phyloP scores from a whole-genome alignment of 768 basidiomycete genomes.

The Lactarius quietus region DNA sequence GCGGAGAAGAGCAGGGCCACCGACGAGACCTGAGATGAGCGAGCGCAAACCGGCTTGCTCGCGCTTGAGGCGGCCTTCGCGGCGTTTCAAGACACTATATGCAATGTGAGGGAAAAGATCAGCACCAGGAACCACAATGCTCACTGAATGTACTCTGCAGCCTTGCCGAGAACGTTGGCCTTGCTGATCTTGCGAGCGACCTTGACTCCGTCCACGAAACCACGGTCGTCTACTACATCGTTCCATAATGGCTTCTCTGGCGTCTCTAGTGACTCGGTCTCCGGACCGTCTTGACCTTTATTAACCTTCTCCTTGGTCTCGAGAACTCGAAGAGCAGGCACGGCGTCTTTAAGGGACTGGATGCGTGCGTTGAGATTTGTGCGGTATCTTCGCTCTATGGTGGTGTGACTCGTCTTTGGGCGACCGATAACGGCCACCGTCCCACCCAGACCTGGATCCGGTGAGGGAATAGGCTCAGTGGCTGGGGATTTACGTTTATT shows the following conservation, averaged over 20 bases:
- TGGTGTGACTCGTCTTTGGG: slow-evolving; percentile 87
- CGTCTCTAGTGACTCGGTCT: slow-evolving; percentile 6
- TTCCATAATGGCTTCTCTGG: slow-evolving; percentile 24
- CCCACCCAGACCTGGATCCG: slow-evolving; percentile 23
- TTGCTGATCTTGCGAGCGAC: slow-evolving; percentile 90
- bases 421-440: slow-evolving; percentile 36
- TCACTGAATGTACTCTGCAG: slow-evolving; percentile 81
- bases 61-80: slow-evolving; percentile 64
- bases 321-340: slow-evolving; percentile 77
- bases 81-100: slow-evolving; percentile 68
- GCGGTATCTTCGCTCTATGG: slow-evolving; percentile 84
- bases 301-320: slow-evolving; percentile 49
- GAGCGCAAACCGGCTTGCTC: slow-evolving; percentile 75
- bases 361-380: slow-evolving; percentile 88
- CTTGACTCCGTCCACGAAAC: slow-evolving; percentile 89
- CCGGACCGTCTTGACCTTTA: slow-evolving; percentile 15
- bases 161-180: slow-evolving; percentile 85
- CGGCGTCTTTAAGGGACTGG: slow-evolving; percentile 71
- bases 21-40: slow-evolving; percentile 66
- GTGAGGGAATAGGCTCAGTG: slow-evolving; percentile 21
- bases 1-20: slow-evolving; percentile 62
- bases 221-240: slow-evolving; percentile 74
- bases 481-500: slow-evolving; percentile 28
- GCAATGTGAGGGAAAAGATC: not conserved
- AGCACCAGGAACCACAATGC: slow-evolving; percentile 21